These are phyloP conservation scores for Blastobotrys proliferans DNA, from an alignment of 1,139 yeast species.

Conservation along the genomic window DNA sequence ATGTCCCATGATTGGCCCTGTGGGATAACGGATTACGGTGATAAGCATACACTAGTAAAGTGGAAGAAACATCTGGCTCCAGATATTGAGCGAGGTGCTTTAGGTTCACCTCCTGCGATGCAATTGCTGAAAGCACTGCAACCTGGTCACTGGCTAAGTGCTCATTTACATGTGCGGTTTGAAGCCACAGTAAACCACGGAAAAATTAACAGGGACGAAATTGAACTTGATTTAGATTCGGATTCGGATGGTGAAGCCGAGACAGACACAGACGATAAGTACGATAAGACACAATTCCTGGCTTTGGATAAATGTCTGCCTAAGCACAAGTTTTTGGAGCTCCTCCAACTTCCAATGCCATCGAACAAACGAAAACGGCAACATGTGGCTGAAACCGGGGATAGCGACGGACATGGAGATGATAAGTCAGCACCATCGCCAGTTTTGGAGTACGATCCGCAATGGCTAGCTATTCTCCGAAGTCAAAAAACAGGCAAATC, in stretches of 20 bases:
- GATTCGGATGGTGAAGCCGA: slow-evolving; percentile 10
- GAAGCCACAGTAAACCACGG: slow-evolving; percentile 49
- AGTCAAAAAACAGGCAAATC: slow-evolving; percentile 20
- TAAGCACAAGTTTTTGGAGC: slow-evolving; percentile 49
- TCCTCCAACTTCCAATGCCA: slow-evolving; percentile 35
- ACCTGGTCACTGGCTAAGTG: slow-evolving; percentile 81
- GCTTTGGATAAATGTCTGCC: slow-evolving; percentile 86
- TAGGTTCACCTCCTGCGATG: slow-evolving; percentile 78
- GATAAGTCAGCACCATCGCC: slow-evolving; percentile 12
- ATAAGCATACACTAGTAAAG: slow-evolving; percentile 44
- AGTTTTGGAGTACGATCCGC: slow-evolving; percentile 32
- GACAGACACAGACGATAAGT: neutral
- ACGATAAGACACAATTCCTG: slow-evolving; percentile 50
- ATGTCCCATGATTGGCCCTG: slow-evolving; percentile 95
- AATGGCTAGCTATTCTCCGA: slow-evolving; percentile 38
- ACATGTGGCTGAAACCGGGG: slow-evolving; percentile 5
- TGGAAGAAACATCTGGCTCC: slow-evolving; percentile 62
- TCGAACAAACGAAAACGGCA: slow-evolving; percentile 14
- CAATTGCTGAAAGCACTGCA: slow-evolving; percentile 48
- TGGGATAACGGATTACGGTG: slow-evolving; percentile 66
- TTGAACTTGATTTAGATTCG: slow-evolving; percentile 38
- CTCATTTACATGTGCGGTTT: slow-evolving; percentile 80
- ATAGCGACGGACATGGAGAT: slow-evolving; percentile 3
- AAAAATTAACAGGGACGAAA: slow-evolving; percentile 37
- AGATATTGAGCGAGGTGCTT: slow-evolving; percentile 55